Base-by-base conservation (phyloP, 2,329 filamentous ascomycete species). In the Byssochlamys sp. region DNA sequence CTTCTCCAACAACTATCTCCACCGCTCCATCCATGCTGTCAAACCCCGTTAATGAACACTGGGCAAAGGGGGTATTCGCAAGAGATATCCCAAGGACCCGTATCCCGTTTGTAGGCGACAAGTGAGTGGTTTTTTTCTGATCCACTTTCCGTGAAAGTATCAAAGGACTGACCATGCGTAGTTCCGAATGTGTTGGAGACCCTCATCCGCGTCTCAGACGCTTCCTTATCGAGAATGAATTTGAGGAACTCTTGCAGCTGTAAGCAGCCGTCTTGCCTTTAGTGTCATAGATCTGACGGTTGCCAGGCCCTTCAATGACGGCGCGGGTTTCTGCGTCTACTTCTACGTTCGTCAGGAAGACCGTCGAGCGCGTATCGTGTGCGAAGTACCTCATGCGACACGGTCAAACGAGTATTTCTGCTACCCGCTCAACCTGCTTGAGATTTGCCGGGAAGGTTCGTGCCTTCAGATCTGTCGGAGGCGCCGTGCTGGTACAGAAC, bases 321-420 rank as follows among this genome's bases (percentile, higher is more conserved):
- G 66, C 4, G 65, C 69, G 4, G 71, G 77, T 35, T 71, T 81
- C 24, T 74, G 69, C 45, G 72, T 80, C 19, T 72, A 73, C 48
- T 75, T 81, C n/a, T 84, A 80, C 61, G 75, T 79, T 63, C 75
- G 81, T 11, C 71, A 77, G 9, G 63, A 66, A 0, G 81, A 85
- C 61, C 69, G 76, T 56, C 79, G 81, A 53, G 77, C 78, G 25
- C 76, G 82, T 27, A 79, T 85, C 10, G 67, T 84, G 4, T 80
- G 81, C 65, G 75, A 79, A 56, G 72, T 76, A 1, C 72, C 74
- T 33, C 75, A 77, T 55, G 62, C 69, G 2, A 63, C 62, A 25
- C 71, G 73, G 48, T 68, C 71, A 4, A 74, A 71, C n/a, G 72
- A 77, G 45, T 73, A 75, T 56, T 79, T 74, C 63, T 82, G 79